Percentiles rank a stretch among this genome's conserved stretches.
These are phyloP conservation scores for Pyrenula massariospora DNA, from an alignment of 495 filamentous ascomycete genomes.

Conservation along the genomic window DNA sequence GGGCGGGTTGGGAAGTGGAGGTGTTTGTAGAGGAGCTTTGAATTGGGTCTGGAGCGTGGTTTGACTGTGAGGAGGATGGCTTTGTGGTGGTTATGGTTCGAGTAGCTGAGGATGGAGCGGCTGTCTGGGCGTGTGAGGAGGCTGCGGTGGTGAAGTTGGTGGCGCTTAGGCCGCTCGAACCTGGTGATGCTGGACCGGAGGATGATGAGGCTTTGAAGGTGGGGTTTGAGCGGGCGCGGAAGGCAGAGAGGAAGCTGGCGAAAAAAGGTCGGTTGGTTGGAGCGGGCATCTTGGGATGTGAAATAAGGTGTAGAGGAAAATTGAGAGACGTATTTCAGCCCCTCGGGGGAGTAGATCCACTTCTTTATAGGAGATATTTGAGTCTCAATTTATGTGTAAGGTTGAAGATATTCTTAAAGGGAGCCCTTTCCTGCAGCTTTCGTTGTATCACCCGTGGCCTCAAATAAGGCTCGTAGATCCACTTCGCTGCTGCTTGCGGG, in stretches of 20 bases:
- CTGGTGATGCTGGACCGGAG: constrained; percentile 8
- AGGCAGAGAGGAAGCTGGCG: constrained; percentile 76
- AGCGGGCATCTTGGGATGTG: constrained; percentile 24
- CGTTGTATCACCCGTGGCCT: neutral
- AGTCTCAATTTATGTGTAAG: neutral
- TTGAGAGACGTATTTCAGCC: neutral
- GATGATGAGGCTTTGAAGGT: constrained; percentile 30
- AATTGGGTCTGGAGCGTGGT: constrained; percentile 10
- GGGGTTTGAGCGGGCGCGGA: constrained; percentile 46
- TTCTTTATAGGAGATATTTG: neutral
- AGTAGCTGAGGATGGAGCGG: neutral
- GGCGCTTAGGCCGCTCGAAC: constrained; percentile 11
- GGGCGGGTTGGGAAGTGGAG: constrained; percentile 25
- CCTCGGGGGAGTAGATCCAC: neutral
- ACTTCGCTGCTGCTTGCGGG: neutral
- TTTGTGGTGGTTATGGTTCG: constrained; percentile 28
- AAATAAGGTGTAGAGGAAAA: neutral
- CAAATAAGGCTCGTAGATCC: neutral
- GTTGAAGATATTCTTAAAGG: neutral
- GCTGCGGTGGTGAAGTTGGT: constrained; percentile 7
- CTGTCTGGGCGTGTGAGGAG: constrained; percentile 17
- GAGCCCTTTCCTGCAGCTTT: neutral
- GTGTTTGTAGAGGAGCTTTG: constrained; percentile 6
- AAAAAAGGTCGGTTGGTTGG: constrained; percentile 75
- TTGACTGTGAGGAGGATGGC: constrained; percentile 5